Evolutionary conservation across 306 rosid genomes (phyloP), one percentile per base, ranked within the genome.

Genomic region (Casuarina equisetifolia): DNA sequence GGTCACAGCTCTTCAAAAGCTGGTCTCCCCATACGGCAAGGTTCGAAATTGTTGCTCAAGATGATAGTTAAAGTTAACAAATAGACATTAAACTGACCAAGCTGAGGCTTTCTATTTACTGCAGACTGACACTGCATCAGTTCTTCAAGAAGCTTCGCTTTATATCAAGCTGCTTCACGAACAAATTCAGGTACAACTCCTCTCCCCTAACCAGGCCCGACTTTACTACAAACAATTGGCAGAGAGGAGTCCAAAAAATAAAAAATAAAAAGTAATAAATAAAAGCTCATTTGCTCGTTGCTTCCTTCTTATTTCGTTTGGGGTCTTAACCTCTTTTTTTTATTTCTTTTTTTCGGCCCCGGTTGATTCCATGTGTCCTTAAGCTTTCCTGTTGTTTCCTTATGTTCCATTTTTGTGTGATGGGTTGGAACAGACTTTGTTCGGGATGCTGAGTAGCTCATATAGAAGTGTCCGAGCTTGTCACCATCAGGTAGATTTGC

Each of bases 11-110:
- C 93, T 92, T 64, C 97, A 88, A 77, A 90, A 88, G 81, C 78
- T 92, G 74, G 97, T 92, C 84, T 90, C 97, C 44, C 97, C 97
- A 2, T 92, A 87, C 85, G 97, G 96, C 74, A 92, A 92, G 92
- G 97, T 90, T 44, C 69, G 86, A 57, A 55, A 59, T 74, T 51
- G 17, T 2, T 15, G 16, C 70, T 66, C 49, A 3, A 13, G 45
- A 40, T 16, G 50, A 66, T 40, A 13, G 32, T 4, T 19, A 55
- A 10, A 32, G 20, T 19, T 20, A 51, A 70, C 9, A 44, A 35
- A n/a, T 64, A 0, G 1, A 3, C 74, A 38, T 63, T 72, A 25
- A 57, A 2, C 39, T 10, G 58, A 19, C 20, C 13, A 71, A 35
- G 32, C 9, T 70, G 5, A 11, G 51, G 13, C 75, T 80, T 78